Evolutionary conservation across 2,329 filamentous ascomycete species (phyloP).

Genomic region (Colletotrichum theobromicola): DNA sequence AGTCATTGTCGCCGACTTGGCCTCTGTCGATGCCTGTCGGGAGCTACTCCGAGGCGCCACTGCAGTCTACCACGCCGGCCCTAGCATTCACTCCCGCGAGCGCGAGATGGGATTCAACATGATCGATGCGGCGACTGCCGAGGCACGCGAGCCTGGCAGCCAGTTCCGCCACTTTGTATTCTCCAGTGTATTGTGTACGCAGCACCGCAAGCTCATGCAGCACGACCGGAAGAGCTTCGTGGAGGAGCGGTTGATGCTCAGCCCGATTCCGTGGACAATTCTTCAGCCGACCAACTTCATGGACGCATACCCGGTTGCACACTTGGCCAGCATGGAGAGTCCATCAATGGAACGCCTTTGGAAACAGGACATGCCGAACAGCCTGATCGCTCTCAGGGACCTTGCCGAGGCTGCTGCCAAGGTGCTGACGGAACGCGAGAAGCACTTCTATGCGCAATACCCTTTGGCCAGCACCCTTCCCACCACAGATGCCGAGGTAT

Average conservation of each 20-base stretch:
- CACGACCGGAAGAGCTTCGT: not conserved
- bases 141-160: not conserved
- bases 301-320: not conserved
- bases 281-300: not conserved
- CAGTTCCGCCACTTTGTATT: not conserved
- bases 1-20: not conserved
- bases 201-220: constrained; percentile 3
- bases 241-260: not conserved
- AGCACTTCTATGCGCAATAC: not conserved
- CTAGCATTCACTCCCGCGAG: not conserved
- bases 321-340: not conserved
- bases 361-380: not conserved
- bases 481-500: not conserved
- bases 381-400: not conserved
- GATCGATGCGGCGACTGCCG: not conserved
- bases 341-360: not conserved
- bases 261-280: not conserved
- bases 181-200: not conserved
- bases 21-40: not conserved
- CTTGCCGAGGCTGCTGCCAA: not conserved
- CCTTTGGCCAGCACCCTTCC: not conserved
- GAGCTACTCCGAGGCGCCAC: not conserved
- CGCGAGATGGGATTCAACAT: constrained; percentile 1
- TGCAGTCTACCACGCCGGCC: not conserved
- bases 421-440: not conserved